Conservation (phyloP, 805 yeast genomes). For the Kuraishia capsulata region DNA sequence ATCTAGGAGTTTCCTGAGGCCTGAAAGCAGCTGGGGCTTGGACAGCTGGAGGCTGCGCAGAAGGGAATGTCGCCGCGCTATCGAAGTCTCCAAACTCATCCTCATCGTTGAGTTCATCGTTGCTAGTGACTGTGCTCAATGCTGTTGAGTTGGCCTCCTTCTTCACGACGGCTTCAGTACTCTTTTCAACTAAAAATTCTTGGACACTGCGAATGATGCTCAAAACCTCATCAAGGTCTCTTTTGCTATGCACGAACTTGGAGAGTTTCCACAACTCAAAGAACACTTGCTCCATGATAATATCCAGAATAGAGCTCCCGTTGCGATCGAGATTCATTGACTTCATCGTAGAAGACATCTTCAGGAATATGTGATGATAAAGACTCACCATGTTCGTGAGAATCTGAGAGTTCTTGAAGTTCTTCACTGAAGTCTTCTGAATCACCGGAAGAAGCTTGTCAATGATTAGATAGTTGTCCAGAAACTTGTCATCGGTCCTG, state of each 20-base stretch:
- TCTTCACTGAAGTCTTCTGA: slow-evolving; percentile 22
- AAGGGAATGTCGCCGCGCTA: too few relatives aligned
- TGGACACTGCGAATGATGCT: slow-evolving; percentile 11
- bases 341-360: slow-evolving; percentile 11
- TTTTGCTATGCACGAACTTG: slow-evolving; percentile 11
- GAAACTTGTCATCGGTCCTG: slow-evolving; percentile 34
- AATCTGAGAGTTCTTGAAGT: slow-evolving; percentile 19
- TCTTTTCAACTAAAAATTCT: slow-evolving; percentile 9
- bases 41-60: too few relatives aligned
- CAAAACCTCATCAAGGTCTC: slow-evolving; percentile 14
- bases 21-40: too few relatives aligned
- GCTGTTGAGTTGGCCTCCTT: slow-evolving; percentile 2
- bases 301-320: slow-evolving; percentile 4
- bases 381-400: slow-evolving; percentile 18
- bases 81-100: slow-evolving; percentile 8
- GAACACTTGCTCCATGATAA: slow-evolving; percentile 19
- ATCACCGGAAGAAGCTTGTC: slow-evolving; percentile 81
- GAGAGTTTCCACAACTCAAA: slow-evolving; percentile 25
- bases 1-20: background rate
- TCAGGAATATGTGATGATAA: slow-evolving; percentile 19
- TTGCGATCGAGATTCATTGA: slow-evolving; percentile 15
- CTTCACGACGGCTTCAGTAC: slow-evolving; percentile 8
- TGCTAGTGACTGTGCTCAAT: slow-evolving; percentile 1
- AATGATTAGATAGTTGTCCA: slow-evolving; percentile 62
- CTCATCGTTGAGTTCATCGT: slow-evolving; percentile 1